Evolutionary conservation across 2,329 filamentous ascomycete species (phyloP), one percentile per base, ranked within the genome.

Genomic region (Pseudogymnoascus sp.): DNA sequence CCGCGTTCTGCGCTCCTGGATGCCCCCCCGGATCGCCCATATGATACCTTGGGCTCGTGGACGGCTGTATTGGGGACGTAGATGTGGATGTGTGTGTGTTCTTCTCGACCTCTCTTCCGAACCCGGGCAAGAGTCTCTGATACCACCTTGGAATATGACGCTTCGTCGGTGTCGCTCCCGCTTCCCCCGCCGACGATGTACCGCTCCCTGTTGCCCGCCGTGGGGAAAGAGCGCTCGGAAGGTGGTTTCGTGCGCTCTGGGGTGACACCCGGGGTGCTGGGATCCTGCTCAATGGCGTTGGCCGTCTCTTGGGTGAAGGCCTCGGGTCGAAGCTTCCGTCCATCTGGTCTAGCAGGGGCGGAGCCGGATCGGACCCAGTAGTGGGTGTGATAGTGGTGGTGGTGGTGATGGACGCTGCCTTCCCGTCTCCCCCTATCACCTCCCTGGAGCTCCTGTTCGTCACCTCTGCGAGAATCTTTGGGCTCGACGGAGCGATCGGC

Each of bases 351-450:
- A 64, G 45, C 40, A 65, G 68, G 39, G 16, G 63, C 61, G 39
- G 67, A 65, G 16, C 62, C 45, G 23, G 66, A 64, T 26, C 63
- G 65, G 67, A 80, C 66, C 83, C 83, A 85, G 76, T 85, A 86
- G 75, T 86, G 83, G 72, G 86, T 83, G 69, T 86, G 82, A 69
- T 86, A 83, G 67, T 80, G 83, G 71, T 86, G 83, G 64, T 84
- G 68, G 68, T 83, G 84, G n/a, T 40, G 37, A 6, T 40, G 37
- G 67, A 81, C 64, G 66, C 59, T 23, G 1, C 26, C 26, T 42
- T 61, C 29, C 10, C 14, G 12, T 14, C 18, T 42, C 14, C 18
- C 59, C 66, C 64, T 29, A 12, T 61, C n/a, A 16, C 18, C 37
- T 16, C 37, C n/a, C 16, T 40, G 37, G 37, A 16, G n/a, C n/a